Percentiles rank a stretch among this genome's conserved stretches.
These are phyloP conservation scores for Dioszegia crocea DNA, from an alignment of 768 basidiomycete genomes.

Conservation along the genomic window DNA sequence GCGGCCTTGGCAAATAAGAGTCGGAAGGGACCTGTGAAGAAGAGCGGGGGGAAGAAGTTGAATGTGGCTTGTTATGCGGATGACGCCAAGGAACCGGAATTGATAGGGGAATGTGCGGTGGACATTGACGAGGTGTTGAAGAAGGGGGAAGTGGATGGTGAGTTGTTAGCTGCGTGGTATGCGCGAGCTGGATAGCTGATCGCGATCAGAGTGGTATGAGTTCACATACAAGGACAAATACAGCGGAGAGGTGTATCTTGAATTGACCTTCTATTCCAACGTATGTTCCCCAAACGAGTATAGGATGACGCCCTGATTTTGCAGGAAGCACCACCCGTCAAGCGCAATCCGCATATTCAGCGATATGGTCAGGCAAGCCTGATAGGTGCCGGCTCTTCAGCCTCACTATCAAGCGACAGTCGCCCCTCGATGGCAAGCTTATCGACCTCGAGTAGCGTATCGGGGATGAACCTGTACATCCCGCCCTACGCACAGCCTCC, in stretches of 20 bases:
- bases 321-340: conserved; percentile 39
- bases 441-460: conserved; percentile 33
- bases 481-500: conserved; percentile 36
- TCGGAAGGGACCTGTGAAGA: conserved; percentile 30
- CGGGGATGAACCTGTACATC: conserved; percentile 45
- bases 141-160: conserved; percentile 88
- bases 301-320: background rate
- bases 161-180: conserved; percentile 37
- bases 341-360: conserved; percentile 35
- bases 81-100: conserved; percentile 69
- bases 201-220: conserved; percentile 79
- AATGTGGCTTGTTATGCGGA: conserved; percentile 76
- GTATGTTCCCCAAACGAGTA: conserved; percentile 37
- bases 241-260: conserved; percentile 81
- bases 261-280: conserved; percentile 87
- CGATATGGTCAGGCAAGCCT: conserved; percentile 18
- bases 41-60: conserved; percentile 54
- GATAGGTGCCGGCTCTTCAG: conserved; percentile 16
- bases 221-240: conserved; percentile 72
- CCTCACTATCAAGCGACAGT: conserved; percentile 19
- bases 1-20: conserved; percentile 37
- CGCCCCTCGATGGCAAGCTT: conserved; percentile 16
- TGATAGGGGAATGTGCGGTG: conserved; percentile 72
- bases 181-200: background rate
- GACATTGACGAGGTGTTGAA: conserved; percentile 74